Base-by-base conservation (phyloP, 495 filamentous ascomycete species). In the Penicillium simplicissimum region DNA sequence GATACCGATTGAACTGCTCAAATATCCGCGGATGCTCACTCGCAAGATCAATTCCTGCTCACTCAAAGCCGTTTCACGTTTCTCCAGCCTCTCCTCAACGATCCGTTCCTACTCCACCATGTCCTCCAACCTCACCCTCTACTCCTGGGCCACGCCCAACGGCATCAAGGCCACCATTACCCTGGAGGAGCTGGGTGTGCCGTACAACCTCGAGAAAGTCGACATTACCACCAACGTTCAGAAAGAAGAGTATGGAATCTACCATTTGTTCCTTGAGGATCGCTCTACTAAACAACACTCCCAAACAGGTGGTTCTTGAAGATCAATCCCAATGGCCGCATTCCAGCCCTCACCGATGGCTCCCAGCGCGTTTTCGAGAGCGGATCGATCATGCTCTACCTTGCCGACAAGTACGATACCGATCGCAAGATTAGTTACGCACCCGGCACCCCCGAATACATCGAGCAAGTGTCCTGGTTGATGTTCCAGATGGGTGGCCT, bases 291-390 rank as follows among this genome's bases (percentile, higher is more conserved):
- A 11, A 35, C 34, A 25, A 48, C 17, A 14, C 11, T 28, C 19
- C 9, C 33, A 19, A 13, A 37, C n/a, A 73, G 71, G 15, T 93
- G 90, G 89, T 96, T 91, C 75, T 79, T 95, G 33, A 85, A 84
- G 21, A 92, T 96, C 69, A 96, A 95, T 70, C 93, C 92, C 40
- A 96, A 96, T 69, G 92, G 92, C 55, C 89, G 93, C 43, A 94
- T 96, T 58, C 93, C 93, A 8, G 90, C 92, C 1, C 68, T 96
- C 15, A 64, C 66, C 6, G 66, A 75, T 57, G 69, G 72, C 34
- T 62, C 67, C 4, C 73, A 76, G 60, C 74, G 79, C 28, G 70
- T 83, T 37, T 82, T 82, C 52, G 79, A 82, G 54, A 76, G 75
- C 28, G 81, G 76, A 8, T 75, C 79, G 1, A 74, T 84, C 36